Conservation (phyloP, 2,329 filamentous ascomycete species). For the Pseudocercospora crystallina region DNA sequence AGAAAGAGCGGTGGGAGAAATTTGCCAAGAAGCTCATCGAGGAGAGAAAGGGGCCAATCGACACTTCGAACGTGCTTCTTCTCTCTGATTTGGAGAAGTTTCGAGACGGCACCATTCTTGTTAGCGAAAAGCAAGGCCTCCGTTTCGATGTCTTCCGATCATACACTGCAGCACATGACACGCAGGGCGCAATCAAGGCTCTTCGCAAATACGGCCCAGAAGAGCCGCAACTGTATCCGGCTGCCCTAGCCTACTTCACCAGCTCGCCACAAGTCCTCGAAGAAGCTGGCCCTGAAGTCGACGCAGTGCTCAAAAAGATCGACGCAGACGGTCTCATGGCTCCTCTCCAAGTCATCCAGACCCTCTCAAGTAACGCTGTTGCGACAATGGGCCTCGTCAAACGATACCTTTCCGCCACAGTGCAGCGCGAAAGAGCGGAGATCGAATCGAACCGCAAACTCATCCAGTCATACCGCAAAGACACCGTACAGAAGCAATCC, state of each 20-base stretch:
- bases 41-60: slow-evolving; percentile 76
- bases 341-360: slow-evolving; percentile 93
- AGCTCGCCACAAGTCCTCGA: slow-evolving; percentile 77
- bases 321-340: slow-evolving; percentile 91
- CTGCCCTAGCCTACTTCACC: slow-evolving; percentile 89
- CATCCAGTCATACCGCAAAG: slow-evolving; percentile 77
- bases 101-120: slow-evolving; percentile 82
- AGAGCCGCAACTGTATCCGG: slow-evolving; percentile 88
- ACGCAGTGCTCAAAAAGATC: slow-evolving; percentile 78
- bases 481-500: slow-evolving; percentile 75
- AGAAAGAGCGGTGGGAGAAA: slow-evolving; percentile 79
- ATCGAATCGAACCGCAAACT: slow-evolving; percentile 78
- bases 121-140: slow-evolving; percentile 89
- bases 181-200: slow-evolving; percentile 82
- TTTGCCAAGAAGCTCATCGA: slow-evolving; percentile 90
- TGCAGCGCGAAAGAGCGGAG: slow-evolving; percentile 82
- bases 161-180: slow-evolving; percentile 90
- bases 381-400: slow-evolving; percentile 98
- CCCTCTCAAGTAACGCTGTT: slow-evolving; percentile 73
- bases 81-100: slow-evolving; percentile 91
- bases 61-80: slow-evolving; percentile 89
- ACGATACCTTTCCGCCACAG: slow-evolving; percentile 83
- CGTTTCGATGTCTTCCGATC: slow-evolving; percentile 95
- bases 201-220: slow-evolving; percentile 87
- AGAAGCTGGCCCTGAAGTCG: slow-evolving; percentile 78